Evolutionary conservation across 1,284 basidiomycete species (phyloP), one percentile per base, ranked within the genome.

Genomic region (Erythrobasidium hasegawianum): DNA sequence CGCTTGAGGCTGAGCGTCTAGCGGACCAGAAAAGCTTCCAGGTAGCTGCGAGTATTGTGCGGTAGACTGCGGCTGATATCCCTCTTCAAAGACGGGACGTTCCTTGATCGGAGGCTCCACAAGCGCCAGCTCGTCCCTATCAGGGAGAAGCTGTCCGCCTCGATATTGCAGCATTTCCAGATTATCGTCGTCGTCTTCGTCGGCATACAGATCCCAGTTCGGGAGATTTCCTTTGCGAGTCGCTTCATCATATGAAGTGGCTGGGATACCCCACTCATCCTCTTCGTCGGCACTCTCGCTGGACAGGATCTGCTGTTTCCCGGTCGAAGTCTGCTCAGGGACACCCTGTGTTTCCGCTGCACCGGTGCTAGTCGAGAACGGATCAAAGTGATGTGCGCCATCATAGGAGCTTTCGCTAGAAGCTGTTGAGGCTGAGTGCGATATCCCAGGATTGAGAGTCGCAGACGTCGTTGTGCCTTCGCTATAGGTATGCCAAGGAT

Each of bases 111-210:
- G 62, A n/a, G 62, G 62, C 39, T 65, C 62, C n/a, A 65, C 62
- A 9, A 65, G 27, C 9, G 47, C 53, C 29, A 65, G 24, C 20
- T 65, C 62, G 50, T 53, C 50, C 16, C 26, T 20, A 22, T 65
- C 62, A 9, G 55, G 43, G 2, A 65, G 50, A 13, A 65, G 62
- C 62, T 65, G 33, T 1, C 62, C 62, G 18, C 62, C 62, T 11
- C 26, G n/a, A 2, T 50, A 57, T 11, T 55, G 47, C 8, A 65
- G 29, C 55, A 65, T 57, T 10, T 33, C 26, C 9, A 71, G 3
- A 79, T 80, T 45, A 82, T 87, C 52, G 81, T 89, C 56, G 78
- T 94, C 53, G 90, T 91, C 1, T 79, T 94, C 33, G 80, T 96
- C 27, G 84, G 97, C 76, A 24, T 65, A 65, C 26, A 65, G 22